Conservation (phyloP, 305 asterid genomes). For the Ilex paraguariensis region DNA sequence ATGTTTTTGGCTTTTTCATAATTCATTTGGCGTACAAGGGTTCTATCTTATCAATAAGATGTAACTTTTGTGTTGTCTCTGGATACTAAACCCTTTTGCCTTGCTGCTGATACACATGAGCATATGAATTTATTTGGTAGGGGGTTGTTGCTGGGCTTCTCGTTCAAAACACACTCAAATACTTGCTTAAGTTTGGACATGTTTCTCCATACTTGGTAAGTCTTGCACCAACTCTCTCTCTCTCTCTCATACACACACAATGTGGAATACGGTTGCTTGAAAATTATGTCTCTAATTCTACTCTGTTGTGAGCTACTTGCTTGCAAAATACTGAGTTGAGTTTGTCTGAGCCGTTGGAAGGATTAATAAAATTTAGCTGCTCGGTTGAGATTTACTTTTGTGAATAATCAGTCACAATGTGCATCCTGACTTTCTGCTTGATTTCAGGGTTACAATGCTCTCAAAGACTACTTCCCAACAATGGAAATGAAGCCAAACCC, state of each 20-base stretch:
- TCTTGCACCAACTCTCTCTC: constrained; percentile 11
- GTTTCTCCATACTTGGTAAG: constrained; percentile 90
- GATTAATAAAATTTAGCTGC: no score
- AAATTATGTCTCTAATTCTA: no score
- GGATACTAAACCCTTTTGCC: neutral
- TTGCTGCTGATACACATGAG: neutral
- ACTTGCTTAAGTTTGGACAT: constrained; percentile 80
- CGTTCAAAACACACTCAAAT: constrained; percentile 90
- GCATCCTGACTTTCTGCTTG: constrained; percentile 8
- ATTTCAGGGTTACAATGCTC: constrained; percentile 89
- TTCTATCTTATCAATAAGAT: neutral
- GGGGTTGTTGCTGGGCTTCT: constrained; percentile 97
- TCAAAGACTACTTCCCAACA: constrained; percentile 89
- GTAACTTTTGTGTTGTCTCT: neutral
- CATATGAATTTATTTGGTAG: constrained; percentile 20
- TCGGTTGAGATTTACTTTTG: no score
- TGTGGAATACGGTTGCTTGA: no score
- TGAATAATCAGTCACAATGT: no score
- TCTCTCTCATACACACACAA: constrained; percentile 2
- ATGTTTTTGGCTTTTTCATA: no score
- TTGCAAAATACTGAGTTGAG: no score
- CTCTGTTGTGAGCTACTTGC: no score
- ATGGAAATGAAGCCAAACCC: constrained; percentile 98
- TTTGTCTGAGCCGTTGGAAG: no score
- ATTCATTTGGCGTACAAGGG: neutral